Base-by-base conservation (phyloP, 2,329 filamentous ascomycete species). In the Xylariaceae sp. region DNA sequence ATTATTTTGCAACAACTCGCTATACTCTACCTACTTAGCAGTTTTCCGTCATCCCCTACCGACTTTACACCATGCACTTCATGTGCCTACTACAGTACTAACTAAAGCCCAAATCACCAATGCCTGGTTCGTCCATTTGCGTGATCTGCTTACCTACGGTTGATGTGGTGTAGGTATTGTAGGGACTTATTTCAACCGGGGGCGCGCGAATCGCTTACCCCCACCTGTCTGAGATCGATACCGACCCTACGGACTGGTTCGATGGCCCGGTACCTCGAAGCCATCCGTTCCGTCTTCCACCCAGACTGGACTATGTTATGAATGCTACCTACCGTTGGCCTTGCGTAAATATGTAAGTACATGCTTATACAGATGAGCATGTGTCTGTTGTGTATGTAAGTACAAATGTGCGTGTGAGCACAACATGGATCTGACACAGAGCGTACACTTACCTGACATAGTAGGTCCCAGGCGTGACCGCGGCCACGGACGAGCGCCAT, bases 341-440 rank as follows among this genome's bases (percentile, higher is more conserved):
- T 19, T 37, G 35, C 12, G 35, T 7, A 11, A 2, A 11, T 37
- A 11, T 37, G 35, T 11, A 11, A 3, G 35, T 11, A 9, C 8
- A 11, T 37, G 3, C 35, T 37, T 37, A 11, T 37, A 37, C 35
- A 37, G 12, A 37, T 7, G 35, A 19, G 9, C 26, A 40, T 39
- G 39, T 11, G 31, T 31, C n/a, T 45, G 43, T 11, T 29, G 43
- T 45, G 43, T 45, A 45, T 45, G 29, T 31, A 31, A 32, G 43
- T 29, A n/a, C 43, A 45, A 12, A 32, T 31, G 43, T 45, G 29
- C 43, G 30, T 29, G 43, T 11, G 43, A 31, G 29, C 43, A 45
- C 43, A 67, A 67, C 64, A 65, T 66, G 64, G 64, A 56, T 64
- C 63, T 62, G 54, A 62, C 63, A 54, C 62, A 67, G 65, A 63